These are phyloP conservation scores for Trichophyton verrucosum DNA, from an alignment of 2,329 filamentous ascomycete genomes.

Conservation along the genomic window DNA sequence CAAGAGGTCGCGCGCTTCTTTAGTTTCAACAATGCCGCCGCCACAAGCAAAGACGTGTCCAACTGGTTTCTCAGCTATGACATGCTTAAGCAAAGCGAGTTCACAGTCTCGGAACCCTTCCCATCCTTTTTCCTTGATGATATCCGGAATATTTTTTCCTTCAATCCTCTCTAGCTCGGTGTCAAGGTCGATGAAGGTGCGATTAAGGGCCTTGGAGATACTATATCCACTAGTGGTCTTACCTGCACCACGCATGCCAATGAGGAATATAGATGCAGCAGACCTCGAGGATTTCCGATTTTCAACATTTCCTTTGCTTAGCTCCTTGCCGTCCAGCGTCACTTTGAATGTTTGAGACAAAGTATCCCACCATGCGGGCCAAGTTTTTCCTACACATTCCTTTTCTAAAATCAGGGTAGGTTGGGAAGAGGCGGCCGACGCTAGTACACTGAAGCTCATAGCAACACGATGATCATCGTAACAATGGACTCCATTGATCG, in stretches of 20 bases:
- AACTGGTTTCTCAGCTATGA: conserved; percentile 60
- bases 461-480: conserved; percentile 97
- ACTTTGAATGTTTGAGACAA: conserved; percentile 67
- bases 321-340: conserved; percentile 61
- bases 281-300: conserved; percentile 29
- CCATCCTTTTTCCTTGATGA: conserved; percentile 72
- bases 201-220: conserved; percentile 62
- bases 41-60: conserved; percentile 86
- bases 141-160: conserved; percentile 69
- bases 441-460: conserved; percentile 91
- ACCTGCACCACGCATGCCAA: conserved; percentile 93
- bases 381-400: conserved; percentile 92
- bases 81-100: conserved; percentile 56
- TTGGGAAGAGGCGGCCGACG: conserved; percentile 53
- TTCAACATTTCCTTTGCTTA: conserved; percentile 23
- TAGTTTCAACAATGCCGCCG: conserved; percentile 80
- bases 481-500: conserved; percentile 63
- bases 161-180: conserved; percentile 65
- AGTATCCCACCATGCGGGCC: conserved; percentile 97
- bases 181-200: conserved; percentile 77
- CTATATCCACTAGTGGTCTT: conserved; percentile 89
- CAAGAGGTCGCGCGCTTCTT: conserved; percentile 65
- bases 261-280: conserved; percentile 69
- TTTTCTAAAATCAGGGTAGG: conserved; percentile 73
- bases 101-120: conserved; percentile 76